Percentiles rank a stretch among this genome's conserved stretches.
phyloP scores from a whole-genome alignment of 2,329 filamentous ascomycete species.

The Colletotrichum sp. region DNA sequence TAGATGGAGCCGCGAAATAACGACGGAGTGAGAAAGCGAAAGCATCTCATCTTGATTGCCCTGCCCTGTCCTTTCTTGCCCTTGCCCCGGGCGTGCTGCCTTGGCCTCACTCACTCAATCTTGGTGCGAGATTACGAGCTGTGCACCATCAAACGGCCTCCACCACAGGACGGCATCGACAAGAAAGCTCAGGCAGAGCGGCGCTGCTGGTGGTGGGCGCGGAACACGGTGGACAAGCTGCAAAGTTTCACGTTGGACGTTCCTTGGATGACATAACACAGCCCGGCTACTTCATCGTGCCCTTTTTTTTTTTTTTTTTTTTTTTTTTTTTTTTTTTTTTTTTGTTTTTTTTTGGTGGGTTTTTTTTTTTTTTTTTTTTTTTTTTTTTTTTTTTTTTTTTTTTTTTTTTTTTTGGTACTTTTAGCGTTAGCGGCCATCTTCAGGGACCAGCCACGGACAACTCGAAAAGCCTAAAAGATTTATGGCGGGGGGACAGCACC shows the following conservation, averaged over 20 bases:
- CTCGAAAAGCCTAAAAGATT: neutral
- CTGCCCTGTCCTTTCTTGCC: neutral
- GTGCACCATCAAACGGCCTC: neutral
- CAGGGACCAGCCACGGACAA: neutral
- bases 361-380: no score
- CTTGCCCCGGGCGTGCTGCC: neutral
- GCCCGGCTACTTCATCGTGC: neutral
- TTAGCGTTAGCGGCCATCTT: neutral
- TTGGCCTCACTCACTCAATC: neutral
- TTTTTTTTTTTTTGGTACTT: neutral
- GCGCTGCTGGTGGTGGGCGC: neutral
- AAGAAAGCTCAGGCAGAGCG: neutral
- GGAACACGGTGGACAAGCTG: neutral
- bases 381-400: no score
- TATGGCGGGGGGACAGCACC: neutral
- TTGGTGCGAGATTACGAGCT: conserved; percentile 11
- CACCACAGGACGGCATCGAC: neutral
- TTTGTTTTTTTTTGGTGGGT: neutral
- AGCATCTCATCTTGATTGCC: conserved; percentile 7
- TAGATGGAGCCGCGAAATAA: neutral
- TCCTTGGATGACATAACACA: neutral
- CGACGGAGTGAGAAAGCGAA: neutral
- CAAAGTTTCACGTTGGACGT: neutral
- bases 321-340: neutral
- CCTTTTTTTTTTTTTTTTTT: neutral